phyloP scores from a whole-genome alignment of 805 yeast genomes.

The Lipomyces sp. region DNA sequence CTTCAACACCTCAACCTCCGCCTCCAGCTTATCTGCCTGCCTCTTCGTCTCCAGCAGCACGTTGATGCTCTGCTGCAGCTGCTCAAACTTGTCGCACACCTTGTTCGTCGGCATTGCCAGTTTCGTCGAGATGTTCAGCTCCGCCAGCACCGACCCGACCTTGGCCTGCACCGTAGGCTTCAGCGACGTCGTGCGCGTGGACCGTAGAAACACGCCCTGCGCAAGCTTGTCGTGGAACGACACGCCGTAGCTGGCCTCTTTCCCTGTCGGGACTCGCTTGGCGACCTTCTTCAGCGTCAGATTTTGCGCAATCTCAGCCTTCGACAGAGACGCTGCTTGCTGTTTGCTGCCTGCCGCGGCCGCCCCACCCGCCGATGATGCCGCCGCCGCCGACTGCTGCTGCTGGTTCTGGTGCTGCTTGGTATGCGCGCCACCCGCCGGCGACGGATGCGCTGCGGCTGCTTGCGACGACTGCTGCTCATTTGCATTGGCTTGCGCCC shows the following conservation, averaged over 20 bases:
- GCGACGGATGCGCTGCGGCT: no score
- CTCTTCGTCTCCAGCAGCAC: slow-evolving; percentile 77
- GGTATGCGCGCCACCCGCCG: neutral
- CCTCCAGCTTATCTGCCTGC: slow-evolving; percentile 80
- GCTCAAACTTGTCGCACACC: slow-evolving; percentile 74
- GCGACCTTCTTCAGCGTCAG: slow-evolving; percentile 21
- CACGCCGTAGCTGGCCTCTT: slow-evolving; percentile 77
- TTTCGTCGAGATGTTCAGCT: slow-evolving; percentile 70
- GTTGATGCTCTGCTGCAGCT: slow-evolving; percentile 63
- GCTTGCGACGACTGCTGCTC: no score
- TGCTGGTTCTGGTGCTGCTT: no score
- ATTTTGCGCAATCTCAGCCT: slow-evolving; percentile 21
- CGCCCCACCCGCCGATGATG: neutral
- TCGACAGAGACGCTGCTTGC: slow-evolving; percentile 4
- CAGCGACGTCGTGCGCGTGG: slow-evolving; percentile 70
- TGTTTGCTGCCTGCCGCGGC: neutral
- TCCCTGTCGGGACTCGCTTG: slow-evolving; percentile 22
- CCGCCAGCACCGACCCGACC: slow-evolving; percentile 62
- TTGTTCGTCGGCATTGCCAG: slow-evolving; percentile 81
- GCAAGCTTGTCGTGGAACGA: slow-evolving; percentile 54
- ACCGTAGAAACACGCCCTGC: slow-evolving; percentile 81
- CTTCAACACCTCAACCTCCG: slow-evolving; percentile 57
- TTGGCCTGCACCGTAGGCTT: slow-evolving; percentile 73
- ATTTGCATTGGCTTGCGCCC: slow-evolving; percentile 5
- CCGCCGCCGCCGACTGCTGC: neutral